Evolutionary conservation across 805 yeast genomes (phyloP).

Genomic region (Starmerella gropengiesseri): DNA sequence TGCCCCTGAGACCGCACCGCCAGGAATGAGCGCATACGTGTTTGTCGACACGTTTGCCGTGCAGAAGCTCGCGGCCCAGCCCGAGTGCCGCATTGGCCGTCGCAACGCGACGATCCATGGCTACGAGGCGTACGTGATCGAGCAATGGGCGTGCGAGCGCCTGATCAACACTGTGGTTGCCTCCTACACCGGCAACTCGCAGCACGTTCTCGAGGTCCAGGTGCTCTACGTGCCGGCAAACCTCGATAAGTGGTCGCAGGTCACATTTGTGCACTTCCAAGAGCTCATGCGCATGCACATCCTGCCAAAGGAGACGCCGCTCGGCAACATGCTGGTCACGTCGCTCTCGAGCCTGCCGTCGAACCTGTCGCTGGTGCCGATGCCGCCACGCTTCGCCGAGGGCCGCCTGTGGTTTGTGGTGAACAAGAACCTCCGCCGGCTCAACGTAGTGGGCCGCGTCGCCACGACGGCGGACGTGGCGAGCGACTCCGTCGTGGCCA

Average conservation of each 20-base stretch:
- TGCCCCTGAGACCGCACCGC: background rate
- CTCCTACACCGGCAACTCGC: constrained; percentile 72
- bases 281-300: constrained; percentile 59
- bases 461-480: constrained; percentile 55
- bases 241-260: constrained; percentile 39
- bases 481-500: constrained; percentile 67
- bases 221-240: constrained; percentile 44
- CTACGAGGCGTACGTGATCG: constrained; percentile 82
- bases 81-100: constrained; percentile 27
- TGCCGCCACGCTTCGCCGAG: constrained; percentile 44
- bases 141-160: constrained; percentile 84
- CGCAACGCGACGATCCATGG: constrained; percentile 50
- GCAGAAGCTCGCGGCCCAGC: constrained; percentile 23
- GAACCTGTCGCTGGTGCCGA: constrained; percentile 55
- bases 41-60: constrained; percentile 27
- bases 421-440: constrained; percentile 63
- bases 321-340: constrained; percentile 63
- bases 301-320: constrained; percentile 51
- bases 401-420: constrained; percentile 42
- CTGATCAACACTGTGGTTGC: constrained; percentile 57
- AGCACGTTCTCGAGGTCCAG: constrained; percentile 52
- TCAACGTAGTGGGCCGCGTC: constrained; percentile 79
- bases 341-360: constrained; percentile 75
- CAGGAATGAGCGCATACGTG: constrained; percentile 23
- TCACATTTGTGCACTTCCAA: constrained; percentile 49